phyloP scores from a whole-genome alignment of 2,329 filamentous ascomycete species.

The Diaporthe velutina region DNA sequence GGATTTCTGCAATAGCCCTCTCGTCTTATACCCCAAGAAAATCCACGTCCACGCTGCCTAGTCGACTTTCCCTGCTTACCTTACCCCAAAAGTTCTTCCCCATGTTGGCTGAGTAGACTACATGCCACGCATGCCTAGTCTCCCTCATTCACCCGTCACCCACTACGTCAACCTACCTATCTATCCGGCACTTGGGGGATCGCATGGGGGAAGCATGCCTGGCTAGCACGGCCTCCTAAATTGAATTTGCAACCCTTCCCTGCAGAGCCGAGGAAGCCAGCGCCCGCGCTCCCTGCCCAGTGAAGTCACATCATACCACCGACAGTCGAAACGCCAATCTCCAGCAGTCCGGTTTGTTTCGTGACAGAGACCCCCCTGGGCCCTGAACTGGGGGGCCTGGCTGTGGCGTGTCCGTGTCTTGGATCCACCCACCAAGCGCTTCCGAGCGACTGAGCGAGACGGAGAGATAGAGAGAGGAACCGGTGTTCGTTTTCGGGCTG shows the following conservation, averaged over 20 bases:
- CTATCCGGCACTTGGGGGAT: constrained; percentile 25
- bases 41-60: not conserved
- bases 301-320: constrained; percentile 34
- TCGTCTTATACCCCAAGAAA: constrained; percentile 21
- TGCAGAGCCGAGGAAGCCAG: not conserved
- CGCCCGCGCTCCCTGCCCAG: not conserved
- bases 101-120: no score
- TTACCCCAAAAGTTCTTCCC: constrained; percentile 7
- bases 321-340: constrained; percentile 29
- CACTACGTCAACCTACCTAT: constrained; percentile 28
- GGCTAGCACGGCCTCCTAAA: constrained; percentile 15
- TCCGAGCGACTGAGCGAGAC: constrained; percentile 19
- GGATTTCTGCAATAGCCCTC: constrained; percentile 23
- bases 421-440: constrained; percentile 33
- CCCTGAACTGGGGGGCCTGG: constrained; percentile 12
- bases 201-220: not conserved
- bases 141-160: not conserved
- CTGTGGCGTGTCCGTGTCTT: constrained; percentile 32
- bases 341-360: constrained; percentile 31
- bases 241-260: constrained; percentile 14
- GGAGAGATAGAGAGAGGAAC: not conserved
- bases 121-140: not conserved
- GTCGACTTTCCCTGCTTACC: constrained; percentile 3
- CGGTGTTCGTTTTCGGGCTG: constrained; percentile 25
- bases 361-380: constrained; percentile 18